These are phyloP conservation scores for Kwoniella botswanensis DNA, from an alignment of 768 basidiomycete genomes.

Conservation along the genomic window DNA sequence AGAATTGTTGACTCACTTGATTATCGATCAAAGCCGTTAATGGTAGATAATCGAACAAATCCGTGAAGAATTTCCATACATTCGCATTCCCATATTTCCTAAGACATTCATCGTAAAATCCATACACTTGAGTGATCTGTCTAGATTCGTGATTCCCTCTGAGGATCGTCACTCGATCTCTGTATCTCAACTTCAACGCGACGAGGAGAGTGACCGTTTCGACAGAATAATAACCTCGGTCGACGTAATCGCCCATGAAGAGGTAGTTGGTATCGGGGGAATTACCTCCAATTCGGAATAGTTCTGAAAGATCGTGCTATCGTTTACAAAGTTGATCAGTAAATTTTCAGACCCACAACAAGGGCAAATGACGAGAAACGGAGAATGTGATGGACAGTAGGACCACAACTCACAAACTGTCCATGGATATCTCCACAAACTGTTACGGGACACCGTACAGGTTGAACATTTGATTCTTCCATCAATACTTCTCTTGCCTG, in stretches of 20 bases:
- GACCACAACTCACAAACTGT: constrained; percentile 82
- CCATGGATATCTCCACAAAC: constrained; percentile 99
- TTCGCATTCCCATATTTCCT: constrained; percentile 99
- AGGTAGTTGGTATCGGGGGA: constrained; percentile 99
- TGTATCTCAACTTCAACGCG: constrained; percentile 95
- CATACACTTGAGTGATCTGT: constrained; percentile 99
- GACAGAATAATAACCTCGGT: constrained; percentile 98
- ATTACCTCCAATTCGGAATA: constrained; percentile 98
- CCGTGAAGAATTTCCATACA: constrained; percentile 99
- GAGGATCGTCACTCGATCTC: constrained; percentile 95
- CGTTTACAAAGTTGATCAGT: constrained; percentile 16
- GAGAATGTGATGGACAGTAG: too few species aligned
- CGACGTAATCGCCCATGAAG: constrained; percentile 99
- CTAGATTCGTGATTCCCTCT: constrained; percentile 98
- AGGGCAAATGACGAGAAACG: too few species aligned
- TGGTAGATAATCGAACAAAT: constrained; percentile 96
- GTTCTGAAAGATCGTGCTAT: constrained; percentile 98
- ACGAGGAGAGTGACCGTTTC: constrained; percentile 98
- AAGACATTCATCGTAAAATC: constrained; percentile 99
- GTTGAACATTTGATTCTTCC: constrained; percentile 99
- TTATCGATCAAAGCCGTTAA: constrained; percentile 98
- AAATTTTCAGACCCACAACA: too few species aligned
- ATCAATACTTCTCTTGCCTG: constrained; percentile 98
- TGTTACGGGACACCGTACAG: constrained; percentile 96
- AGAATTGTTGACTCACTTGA: constrained; percentile 71